Base-by-base conservation (phyloP, 192 early-diverging fungal genomes). In the Mortierella claussenii region DNA sequence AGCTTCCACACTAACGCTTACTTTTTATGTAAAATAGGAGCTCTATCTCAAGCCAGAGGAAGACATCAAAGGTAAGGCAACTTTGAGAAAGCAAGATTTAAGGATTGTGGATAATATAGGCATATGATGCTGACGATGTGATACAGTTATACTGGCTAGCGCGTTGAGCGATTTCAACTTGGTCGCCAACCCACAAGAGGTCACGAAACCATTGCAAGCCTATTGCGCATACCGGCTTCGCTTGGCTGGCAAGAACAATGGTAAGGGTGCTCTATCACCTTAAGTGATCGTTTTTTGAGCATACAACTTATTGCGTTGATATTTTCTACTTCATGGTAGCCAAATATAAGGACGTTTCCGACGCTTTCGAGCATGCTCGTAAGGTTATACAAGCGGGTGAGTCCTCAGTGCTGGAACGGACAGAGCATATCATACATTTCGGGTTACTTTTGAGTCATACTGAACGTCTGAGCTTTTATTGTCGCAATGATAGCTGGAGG, bases 401-500 rank as follows among this genome's bases (percentile, higher is more conserved):
- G n/a, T n/a, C n/a, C n/a, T n/a, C n/a, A n/a, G n/a, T n/a, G n/a
- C n/a, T n/a, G n/a, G n/a, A n/a, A n/a, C n/a, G n/a, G n/a, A n/a
- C n/a, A n/a, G n/a, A n/a, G n/a, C n/a, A n/a, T n/a, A n/a, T n/a
- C n/a, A n/a, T n/a, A n/a, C n/a, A n/a, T n/a, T n/a, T n/a, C n/a
- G n/a, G n/a, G n/a, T n/a, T n/a, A n/a, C n/a, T n/a, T n/a, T n/a
- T n/a, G n/a, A n/a, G n/a, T n/a, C n/a, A n/a, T n/a, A n/a, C n/a
- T n/a, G n/a, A n/a, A n/a, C n/a, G n/a, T n/a, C n/a, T n/a, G n/a
- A n/a, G n/a, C n/a, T n/a, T n/a, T n/a, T n/a, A n/a, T n/a, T n/a
- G n/a, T n/a, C n/a, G n/a, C n/a, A n/a, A 17, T 30, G 15, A 37
- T 75, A 75, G 73, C 65, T 20, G 73, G 73, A 0, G 73, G 73